Base-by-base conservation (phyloP, 106 monocot genomes). In the Phalaenopsis equestris region DNA sequence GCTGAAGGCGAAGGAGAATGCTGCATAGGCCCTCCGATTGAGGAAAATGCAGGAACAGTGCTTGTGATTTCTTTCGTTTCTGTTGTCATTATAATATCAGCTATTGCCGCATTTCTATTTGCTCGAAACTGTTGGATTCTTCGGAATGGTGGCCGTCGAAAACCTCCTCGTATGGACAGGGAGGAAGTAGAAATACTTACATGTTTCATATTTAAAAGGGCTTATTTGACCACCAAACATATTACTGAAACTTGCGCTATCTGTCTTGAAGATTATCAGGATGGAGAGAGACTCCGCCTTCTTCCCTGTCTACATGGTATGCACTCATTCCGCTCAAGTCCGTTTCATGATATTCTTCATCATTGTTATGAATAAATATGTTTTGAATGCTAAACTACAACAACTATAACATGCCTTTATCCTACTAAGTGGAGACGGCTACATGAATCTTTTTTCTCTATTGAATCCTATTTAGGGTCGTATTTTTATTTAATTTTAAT, bases 261-360 rank as follows among this genome's bases (percentile, higher is more conserved):
- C 55, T 97, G 96, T 75, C 89, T 97, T 64, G 96, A 97, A 81
- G 96, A 97, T 38, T 97, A 97, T 80, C 87, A 78, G 56, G 90
- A 94, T 77, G 96, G 96, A 76, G 94, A 97, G 75, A 87, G 55
- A 23, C 81, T 97, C 17, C 85, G 94, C 79, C 77, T 87, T 85
- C 94, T 97, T 85, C 96, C 94, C 48, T 97, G 96, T 78, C 46
- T 81, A 15, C 96, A 97, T 83, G 94, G 96, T 97, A 87, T 52
- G 14, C 82, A 80, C 24, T 57, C 24, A 8, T 75, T 36, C 55
- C 37, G 38, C 11, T 21, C 4, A 6, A 42, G 10, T 74, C 9
- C n/a, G 36, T 43, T 74, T 42, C 30, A 55, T 55, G 21, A 75
- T 19, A 75, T 75, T 46, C 1, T 74, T 42, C 8, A n/a, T 75